Conservation (phyloP, 1,284 basidiomycete species). For the Cutaneotrichosporon sp. region DNA sequence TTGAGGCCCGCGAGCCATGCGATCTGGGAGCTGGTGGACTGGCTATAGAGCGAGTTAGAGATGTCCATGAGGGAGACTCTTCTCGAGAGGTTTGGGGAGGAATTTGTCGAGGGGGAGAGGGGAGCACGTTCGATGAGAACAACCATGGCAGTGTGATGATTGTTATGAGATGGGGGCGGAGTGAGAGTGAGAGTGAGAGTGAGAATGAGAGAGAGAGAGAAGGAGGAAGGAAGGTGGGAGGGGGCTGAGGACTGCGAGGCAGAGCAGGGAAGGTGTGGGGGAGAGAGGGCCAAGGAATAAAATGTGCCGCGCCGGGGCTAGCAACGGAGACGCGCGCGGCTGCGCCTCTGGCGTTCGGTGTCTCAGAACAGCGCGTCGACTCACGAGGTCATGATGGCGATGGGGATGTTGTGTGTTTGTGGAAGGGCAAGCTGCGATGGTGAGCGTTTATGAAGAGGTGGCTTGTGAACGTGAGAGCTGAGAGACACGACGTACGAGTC, state of each 20-base stretch:
- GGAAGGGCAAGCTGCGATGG: not conserved
- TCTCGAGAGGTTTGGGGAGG: conserved; percentile 12
- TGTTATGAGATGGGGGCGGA: not conserved
- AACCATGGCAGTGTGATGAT: not conserved
- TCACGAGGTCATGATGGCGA: not conserved
- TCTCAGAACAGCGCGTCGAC: not conserved
- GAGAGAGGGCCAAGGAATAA: conserved; percentile 1
- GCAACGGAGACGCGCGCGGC: too few species aligned
- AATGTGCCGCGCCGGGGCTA: not conserved
- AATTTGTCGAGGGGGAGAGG: conserved; percentile 2
- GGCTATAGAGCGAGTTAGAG: conserved; percentile 12
- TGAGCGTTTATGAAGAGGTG: too few species aligned
- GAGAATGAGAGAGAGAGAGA: conserved; percentile 6
- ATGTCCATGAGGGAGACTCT: conserved; percentile 19
- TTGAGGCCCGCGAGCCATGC: conserved; percentile 85
- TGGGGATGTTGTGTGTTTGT: not conserved
- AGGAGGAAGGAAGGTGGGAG: not conserved
- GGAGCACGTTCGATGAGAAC: not conserved
- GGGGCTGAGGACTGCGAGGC: conserved; percentile 6
- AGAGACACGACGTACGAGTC: not conserved
- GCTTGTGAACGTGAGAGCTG: not conserved
- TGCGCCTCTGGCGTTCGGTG: not conserved
- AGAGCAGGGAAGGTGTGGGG: conserved; percentile 7
- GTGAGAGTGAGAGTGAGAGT: not conserved
- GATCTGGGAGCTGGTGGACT: conserved; percentile 61